Evolutionary conservation across 2,329 filamentous ascomycete species (phyloP), one percentile per base, ranked within the genome.

Genomic region (Pseudocercospora macadamiae): DNA sequence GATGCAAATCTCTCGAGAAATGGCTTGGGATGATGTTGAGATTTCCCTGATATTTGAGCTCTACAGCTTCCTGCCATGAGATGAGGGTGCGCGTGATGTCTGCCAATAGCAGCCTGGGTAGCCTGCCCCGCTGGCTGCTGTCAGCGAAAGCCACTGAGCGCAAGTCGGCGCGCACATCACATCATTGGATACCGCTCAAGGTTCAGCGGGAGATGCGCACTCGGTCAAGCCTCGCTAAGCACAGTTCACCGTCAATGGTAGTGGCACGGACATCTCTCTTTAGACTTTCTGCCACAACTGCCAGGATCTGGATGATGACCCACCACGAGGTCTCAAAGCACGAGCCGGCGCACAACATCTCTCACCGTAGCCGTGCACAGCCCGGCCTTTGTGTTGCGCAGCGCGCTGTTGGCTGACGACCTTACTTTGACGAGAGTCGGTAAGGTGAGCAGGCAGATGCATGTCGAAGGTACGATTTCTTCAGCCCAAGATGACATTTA

Each of bases 181-280:
- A 14, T 44, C 39, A 60, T 61, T 61, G 58, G 55, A 30, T 42
- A 48, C 19, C 21, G 21, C 21, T 19, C 25, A 57, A 51, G 42
- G 53, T 51, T 55, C 58, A 54, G 51, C 56, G 60, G 45, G 34
- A 53, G 54, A 58, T 62, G 57, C 25, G 48, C 61, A 48, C 47
- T 57, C 53, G 59, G 52, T 61, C 53, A 59, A 60, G 62, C 57
- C 62, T 63, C 57, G 62, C 62, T 61, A 63, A 55, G 57, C 62
- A 59, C 62, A 57, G 54, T 48, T 55, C 58, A 51, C 48, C 55
- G 37, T 53, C 49, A 53, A 21, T 60, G 58, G 55, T 53, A 30
- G 34, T 30, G 34, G 60, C 59, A 60, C 55, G 55, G 55, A 56
- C 45, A 36, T 42, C 9, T 19, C 36, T 52, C 58, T 45, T 57